A percentile compares a stretch with the other conserved stretches of the same genome.
Evolutionary conservation across 1,139 yeast genomes (phyloP).

Genomic region (Kluyveromyces sp.): DNA sequence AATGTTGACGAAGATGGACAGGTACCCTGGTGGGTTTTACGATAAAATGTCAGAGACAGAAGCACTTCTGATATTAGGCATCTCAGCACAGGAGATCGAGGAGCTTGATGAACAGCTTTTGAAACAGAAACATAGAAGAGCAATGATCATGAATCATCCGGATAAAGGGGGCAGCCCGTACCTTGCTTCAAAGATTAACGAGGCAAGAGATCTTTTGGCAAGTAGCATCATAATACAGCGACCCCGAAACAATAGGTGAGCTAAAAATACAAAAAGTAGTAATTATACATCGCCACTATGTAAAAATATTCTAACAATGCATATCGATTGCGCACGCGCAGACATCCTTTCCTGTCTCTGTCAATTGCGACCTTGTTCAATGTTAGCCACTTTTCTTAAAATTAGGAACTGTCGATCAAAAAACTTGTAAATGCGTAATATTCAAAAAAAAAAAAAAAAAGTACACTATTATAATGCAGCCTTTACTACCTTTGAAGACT

Average conservation of each 20-base stretch:
- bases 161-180: constrained; percentile 97
- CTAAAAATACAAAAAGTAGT: neutral
- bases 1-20: constrained; percentile 10
- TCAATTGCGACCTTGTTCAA: too few relatives aligned
- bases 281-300: neutral
- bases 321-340: too few relatives aligned
- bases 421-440: too few relatives aligned
- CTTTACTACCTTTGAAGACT: too few relatives aligned
- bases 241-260: neutral
- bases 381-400: too few relatives aligned
- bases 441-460: too few relatives aligned
- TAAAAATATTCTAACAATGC: too few relatives aligned
- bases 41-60: constrained; percentile 81
- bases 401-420: too few relatives aligned
- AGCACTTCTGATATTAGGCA: constrained; percentile 66
- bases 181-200: constrained; percentile 90
- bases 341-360: too few relatives aligned
- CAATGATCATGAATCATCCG: constrained; percentile 90
- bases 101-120: constrained; percentile 56
- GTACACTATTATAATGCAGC: too few relatives aligned
- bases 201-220: constrained; percentile 44
- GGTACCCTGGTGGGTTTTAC: constrained; percentile 68
- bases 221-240: constrained; percentile 12
- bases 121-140: constrained; percentile 81
- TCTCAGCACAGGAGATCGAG: constrained; percentile 43